Evolutionary conservation across 2,329 filamentous ascomycete genomes (phyloP), one percentile per base, ranked within the genome.

Genomic region (Berkeleyomyces basicola): DNA sequence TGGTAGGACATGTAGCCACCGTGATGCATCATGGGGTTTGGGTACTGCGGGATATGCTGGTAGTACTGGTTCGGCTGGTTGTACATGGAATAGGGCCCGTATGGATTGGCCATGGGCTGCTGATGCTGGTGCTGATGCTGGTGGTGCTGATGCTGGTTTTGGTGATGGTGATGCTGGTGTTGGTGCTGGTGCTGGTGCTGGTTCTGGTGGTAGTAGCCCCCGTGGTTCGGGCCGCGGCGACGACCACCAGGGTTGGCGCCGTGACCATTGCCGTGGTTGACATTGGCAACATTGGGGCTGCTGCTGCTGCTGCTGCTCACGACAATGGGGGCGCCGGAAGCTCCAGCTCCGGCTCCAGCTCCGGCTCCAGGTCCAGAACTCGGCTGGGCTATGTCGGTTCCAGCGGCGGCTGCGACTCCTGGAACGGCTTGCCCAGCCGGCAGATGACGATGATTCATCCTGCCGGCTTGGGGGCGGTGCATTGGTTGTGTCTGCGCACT

Each of bases 401-500:
- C 58, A 16, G 61, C 59, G 59, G 59, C 63, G 23, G 47, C 42
- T 58, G 62, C 40, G 57, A 71, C 73, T 71, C 75, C 76, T 70
- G 76, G 78, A 76, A 82, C 79, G 73, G 78, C 78, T 75, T 84
- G 83, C 80, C 85, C 85, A 82, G 83, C 83, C 82, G 84, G 83
- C 83, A 86, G 83, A 85, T 86, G 83, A 80, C 78, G 80, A 75
- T 78, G 78, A 77, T 84, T 86, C 85, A 89, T 89, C 84, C 80
- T 88, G 82, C 82, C 83, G 82, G 81, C 81, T 76, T 82, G 79
- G 80, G 81, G 73, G 68, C 70, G 64, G 57, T 66, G 61, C 65
- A 64, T 64, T 64, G 61, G 63, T 59, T 63, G 64, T 65, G 65
- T 59, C 63, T 64, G 63, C 59, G 60, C 60, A 64, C 63, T 61